Conservation (phyloP, 495 filamentous ascomycete genomes). For the Margaritispora aquatica region DNA sequence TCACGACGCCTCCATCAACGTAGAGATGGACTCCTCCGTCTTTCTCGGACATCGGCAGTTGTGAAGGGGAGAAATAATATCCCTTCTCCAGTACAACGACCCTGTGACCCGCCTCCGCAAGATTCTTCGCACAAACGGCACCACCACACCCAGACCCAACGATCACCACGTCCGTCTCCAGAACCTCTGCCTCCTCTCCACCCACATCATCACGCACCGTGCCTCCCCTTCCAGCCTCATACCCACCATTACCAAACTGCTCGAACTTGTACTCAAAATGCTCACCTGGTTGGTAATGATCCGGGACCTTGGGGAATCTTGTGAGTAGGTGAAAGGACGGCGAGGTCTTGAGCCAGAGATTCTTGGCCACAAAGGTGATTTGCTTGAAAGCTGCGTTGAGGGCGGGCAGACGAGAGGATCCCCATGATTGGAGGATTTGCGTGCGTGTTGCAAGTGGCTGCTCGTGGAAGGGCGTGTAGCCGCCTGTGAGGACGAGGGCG, state of each 20-base stretch:
- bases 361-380: constrained; percentile 47
- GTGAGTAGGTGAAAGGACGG: constrained; percentile 50
- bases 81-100: constrained; percentile 83
- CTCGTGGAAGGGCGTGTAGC: constrained; percentile 51
- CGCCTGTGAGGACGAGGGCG: constrained; percentile 62
- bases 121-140: constrained; percentile 75
- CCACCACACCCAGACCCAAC: constrained; percentile 88
- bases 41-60: constrained; percentile 63
- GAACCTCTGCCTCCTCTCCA: constrained; percentile 26
- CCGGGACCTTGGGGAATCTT: constrained; percentile 55
- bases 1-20: constrained; percentile 46
- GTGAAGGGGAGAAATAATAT: constrained; percentile 62
- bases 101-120: constrained; percentile 63
- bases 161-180: constrained; percentile 79
- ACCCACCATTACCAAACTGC: constrained; percentile 34
- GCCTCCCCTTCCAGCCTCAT: not conserved
- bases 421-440: constrained; percentile 54
- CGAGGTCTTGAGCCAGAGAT: constrained; percentile 53
- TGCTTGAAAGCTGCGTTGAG: constrained; percentile 51
- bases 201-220: constrained; percentile 6
- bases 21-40: constrained; percentile 56
- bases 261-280: constrained; percentile 43
- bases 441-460: constrained; percentile 56
- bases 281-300: constrained; percentile 53
- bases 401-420: constrained; percentile 47